A percentile compares a stretch with the other conserved stretches of the same genome.
These are phyloP conservation scores for Globisporangium spinosum DNA, from an alignment of 352 stramenopile genomes.

Conservation along the genomic window DNA sequence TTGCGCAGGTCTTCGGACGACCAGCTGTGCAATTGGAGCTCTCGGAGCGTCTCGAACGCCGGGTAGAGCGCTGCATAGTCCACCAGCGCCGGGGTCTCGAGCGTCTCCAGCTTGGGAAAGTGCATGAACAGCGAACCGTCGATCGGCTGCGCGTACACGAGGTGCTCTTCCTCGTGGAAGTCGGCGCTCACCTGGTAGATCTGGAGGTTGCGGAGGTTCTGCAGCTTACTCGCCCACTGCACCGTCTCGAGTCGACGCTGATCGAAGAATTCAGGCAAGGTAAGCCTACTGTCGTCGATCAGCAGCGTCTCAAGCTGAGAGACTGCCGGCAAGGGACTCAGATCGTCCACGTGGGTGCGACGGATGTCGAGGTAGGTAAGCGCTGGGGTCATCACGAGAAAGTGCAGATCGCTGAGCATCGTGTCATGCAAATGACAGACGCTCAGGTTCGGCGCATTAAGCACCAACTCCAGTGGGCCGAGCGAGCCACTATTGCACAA, in stretches of 20 bases:
- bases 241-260: neutral
- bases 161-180: constrained; percentile 25
- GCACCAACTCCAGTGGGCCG: constrained; percentile 26
- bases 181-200: constrained; percentile 29
- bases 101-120: constrained; percentile 24
- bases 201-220: constrained; percentile 34
- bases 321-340: constrained; percentile 29
- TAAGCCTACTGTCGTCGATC: constrained; percentile 24
- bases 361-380: constrained; percentile 43
- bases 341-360: constrained; percentile 34
- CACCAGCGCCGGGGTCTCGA: constrained; percentile 32
- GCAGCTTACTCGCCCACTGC: constrained; percentile 29
- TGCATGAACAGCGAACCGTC: constrained; percentile 32
- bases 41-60: constrained; percentile 25
- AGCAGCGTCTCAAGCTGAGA: constrained; percentile 35
- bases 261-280: neutral
- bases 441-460: constrained; percentile 26
- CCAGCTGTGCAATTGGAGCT: constrained; percentile 40
- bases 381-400: constrained; percentile 20
- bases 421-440: constrained; percentile 41
- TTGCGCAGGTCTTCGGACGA: constrained; percentile 36
- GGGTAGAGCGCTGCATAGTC: constrained; percentile 32
- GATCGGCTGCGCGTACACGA: constrained; percentile 32
- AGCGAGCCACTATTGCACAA: constrained; percentile 31
- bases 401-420: constrained; percentile 35